A percentile compares a stretch with the other conserved stretches of the same genome.
phyloP scores from a whole-genome alignment of 2,329 filamentous ascomycete species.

The Trichoderma semiorbis region DNA sequence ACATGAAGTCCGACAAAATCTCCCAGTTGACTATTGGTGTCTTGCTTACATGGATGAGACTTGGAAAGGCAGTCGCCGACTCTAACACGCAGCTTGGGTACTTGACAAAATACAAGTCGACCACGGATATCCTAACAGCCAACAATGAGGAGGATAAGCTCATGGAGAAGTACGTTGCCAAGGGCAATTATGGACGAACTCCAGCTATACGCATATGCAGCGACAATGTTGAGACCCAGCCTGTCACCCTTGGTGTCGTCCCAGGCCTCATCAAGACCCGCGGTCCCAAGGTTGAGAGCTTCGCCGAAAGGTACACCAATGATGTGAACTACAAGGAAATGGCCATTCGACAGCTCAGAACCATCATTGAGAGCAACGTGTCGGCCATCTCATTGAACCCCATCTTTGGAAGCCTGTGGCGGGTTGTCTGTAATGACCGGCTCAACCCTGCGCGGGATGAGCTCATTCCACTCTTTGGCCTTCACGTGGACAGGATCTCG shows the following conservation, averaged over 20 bases:
- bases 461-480: conserved; percentile 42
- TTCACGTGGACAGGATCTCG: conserved; percentile 35
- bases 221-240: conserved; percentile 15
- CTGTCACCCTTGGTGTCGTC: conserved; percentile 25
- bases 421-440: conserved; percentile 46
- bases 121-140: background rate
- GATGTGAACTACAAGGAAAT: conserved; percentile 38
- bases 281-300: conserved; percentile 31
- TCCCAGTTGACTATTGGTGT: conserved; percentile 41
- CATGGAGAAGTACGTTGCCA: background rate
- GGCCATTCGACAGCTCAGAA: conserved; percentile 37
- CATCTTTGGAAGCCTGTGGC: conserved; percentile 49
- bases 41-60: conserved; percentile 44
- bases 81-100: conserved; percentile 3
- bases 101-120: conserved; percentile 18
- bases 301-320: conserved; percentile 38
- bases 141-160: background rate
- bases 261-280: conserved; percentile 25
- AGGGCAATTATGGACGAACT: background rate
- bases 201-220: background rate
- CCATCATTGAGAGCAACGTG: conserved; percentile 44
- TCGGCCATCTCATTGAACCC: conserved; percentile 45
- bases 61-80: conserved; percentile 22
- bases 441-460: conserved; percentile 38
- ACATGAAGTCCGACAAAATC: conserved; percentile 30